Percentiles rank a stretch among this genome's conserved stretches.
phyloP scores from a whole-genome alignment of 306 rosid genomes.

The Phaseolus lunatus region DNA sequence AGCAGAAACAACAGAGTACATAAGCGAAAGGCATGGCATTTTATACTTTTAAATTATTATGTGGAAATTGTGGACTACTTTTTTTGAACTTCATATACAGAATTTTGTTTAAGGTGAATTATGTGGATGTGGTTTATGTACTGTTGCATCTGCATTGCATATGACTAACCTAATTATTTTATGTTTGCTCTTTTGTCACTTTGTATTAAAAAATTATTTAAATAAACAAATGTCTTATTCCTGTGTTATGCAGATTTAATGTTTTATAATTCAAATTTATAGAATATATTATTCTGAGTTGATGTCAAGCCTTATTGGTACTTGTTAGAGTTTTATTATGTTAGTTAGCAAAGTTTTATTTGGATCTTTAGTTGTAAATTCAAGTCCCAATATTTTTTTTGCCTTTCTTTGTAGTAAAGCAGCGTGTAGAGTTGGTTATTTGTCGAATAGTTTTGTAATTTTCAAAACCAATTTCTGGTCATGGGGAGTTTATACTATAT shows the following conservation, averaged over 20 bases:
- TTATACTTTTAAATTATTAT: conserved; percentile 21
- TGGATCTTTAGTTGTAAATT: conserved; percentile 12
- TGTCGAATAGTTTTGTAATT: neutral
- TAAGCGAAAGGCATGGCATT: conserved; percentile 72
- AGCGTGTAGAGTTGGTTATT: conserved; percentile 21
- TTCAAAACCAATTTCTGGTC: neutral
- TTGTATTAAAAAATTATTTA: conserved; percentile 2
- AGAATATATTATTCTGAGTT: conserved; percentile 19
- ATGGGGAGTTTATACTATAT: conserved; percentile 13
- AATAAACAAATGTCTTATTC: neutral
- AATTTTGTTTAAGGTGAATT: conserved; percentile 31
- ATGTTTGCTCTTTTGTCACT: neutral
- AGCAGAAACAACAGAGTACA: conserved; percentile 58
- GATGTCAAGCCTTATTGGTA: neutral
- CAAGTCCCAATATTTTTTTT: no score
- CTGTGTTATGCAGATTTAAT: neutral
- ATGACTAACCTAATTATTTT: conserved; percentile 9
- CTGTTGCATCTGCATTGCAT: conserved; percentile 20
- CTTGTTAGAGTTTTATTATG: conserved; percentile 22
- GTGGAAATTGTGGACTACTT: neutral
- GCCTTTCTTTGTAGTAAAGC: no score
- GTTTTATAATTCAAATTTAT: neutral
- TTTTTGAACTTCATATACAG: neutral
- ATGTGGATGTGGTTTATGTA: conserved; percentile 3
- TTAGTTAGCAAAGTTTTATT: conserved; percentile 1